Base-by-base conservation (phyloP, 2,329 filamentous ascomycete species). In the Aspergillus viridinutans region DNA sequence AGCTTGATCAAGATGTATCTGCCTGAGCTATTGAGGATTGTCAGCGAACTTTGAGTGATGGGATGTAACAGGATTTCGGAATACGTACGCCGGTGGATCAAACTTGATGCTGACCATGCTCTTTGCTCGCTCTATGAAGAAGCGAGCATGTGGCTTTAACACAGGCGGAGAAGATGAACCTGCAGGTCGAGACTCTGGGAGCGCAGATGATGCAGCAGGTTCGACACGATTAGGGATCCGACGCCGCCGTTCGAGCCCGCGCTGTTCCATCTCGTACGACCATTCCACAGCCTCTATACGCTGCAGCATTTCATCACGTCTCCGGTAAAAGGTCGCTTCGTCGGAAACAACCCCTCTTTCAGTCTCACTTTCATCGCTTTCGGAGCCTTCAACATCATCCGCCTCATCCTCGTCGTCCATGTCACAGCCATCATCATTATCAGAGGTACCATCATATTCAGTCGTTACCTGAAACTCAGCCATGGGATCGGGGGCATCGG, bases 1-100 rank as follows among this genome's bases (percentile, higher is more conserved):
- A 97, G 85, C 78, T 97, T 97, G 61, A 97, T 79, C 45, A 97
- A 75, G 53, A 97, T 88, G 71, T 89, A 95, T 56, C 90, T 84
- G 4, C 90, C 90, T 10, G 90, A 90, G 8, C 82, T 84, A 59
- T 32, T n/a, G 38, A 50, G 1, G 7, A 38, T 53, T 40, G 45
- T 62, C 59, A 65, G 59, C 23, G 21, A 47, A 23, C 43, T 25
- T 23, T 9, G 48, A 45, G 49, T 26, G 4, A 10, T 53, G 29
- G 28, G 5, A 20, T 49, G 10, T 25, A 42, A 17, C 6, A 20
- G 9, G 49, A 7, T 26, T 25, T 40, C 38, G 23, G 40, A 8
- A 10, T n/a, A 65, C 74, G 49, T 74, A 77, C 74, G 71, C 72
- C 54, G 74, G 74, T 12, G 74, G 74, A 57, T 76, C 74, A 53